These are phyloP conservation scores for Penicillium ochrochloron DNA, from an alignment of 495 filamentous ascomycete species.

Conservation along the genomic window DNA sequence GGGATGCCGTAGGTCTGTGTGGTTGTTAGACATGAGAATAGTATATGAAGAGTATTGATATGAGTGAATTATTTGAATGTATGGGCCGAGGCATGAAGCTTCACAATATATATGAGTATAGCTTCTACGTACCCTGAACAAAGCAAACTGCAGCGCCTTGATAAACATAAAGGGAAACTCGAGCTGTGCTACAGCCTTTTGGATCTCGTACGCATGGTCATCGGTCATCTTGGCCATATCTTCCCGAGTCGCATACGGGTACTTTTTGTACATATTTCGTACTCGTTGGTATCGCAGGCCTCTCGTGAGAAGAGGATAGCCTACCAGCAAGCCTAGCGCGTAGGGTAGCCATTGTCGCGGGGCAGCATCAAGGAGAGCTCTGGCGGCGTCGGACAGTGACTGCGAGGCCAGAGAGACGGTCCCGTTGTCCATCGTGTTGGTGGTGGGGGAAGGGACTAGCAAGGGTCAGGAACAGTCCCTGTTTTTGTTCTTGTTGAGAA, in stretches of 20 bases:
- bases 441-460: neutral
- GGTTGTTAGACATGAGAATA: neutral
- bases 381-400: conserved; percentile 9
- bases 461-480: neutral
- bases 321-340: conserved; percentile 26
- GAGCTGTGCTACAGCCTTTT: conserved; percentile 48
- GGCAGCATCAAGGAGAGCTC: conserved; percentile 17
- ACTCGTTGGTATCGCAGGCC: conserved; percentile 56
- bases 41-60: neutral
- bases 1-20: conserved; percentile 70
- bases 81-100: neutral
- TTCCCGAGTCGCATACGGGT: conserved; percentile 57
- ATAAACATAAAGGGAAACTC: conserved; percentile 64
- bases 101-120: neutral
- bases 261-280: conserved; percentile 48
- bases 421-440: conserved; percentile 22
- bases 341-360: conserved; percentile 33
- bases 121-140: conserved; percentile 57
- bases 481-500: neutral
- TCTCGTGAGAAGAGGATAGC: conserved; percentile 39
- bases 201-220: conserved; percentile 62
- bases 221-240: conserved; percentile 66
- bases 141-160: conserved; percentile 64
- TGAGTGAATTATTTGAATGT: neutral
- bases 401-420: neutral